Evolutionary conservation across 176 grass and related monocot genomes (phyloP), one percentile per base, ranked within the genome.

Genomic region (Microstegium vimineum): DNA sequence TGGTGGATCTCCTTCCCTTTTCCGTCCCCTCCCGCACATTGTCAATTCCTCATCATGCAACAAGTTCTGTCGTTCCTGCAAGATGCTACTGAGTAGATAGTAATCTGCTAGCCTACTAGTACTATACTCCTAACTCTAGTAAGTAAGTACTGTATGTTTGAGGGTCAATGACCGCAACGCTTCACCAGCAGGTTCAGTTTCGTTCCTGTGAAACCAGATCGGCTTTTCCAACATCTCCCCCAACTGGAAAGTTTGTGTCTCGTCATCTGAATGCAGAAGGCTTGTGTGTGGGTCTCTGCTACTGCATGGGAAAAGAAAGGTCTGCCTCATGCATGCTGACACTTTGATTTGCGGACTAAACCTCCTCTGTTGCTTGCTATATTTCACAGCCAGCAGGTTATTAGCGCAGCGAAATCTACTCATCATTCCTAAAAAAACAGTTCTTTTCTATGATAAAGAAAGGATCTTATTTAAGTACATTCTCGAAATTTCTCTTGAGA

Each of bases 261-360:
- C 18, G 37, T 15, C 25, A 52, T 33, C 64, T 82, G 82, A 72
- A 77, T 82, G 73, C 9, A 59, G 15, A 18, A 23, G 0, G n/a
- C n/a, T 13, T 60, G 56, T 60, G 22, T 25, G n/a, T 25, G 26
- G 59, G 4, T 15, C 12, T 30, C 13, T 30, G 11, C 30, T 54
- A 31, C 43, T 70, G 81, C 71, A 36, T 56, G 78, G 73, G 46
- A 31, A 76, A 76, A 31, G 71, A 76, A 82, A 32, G 35, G n/a
- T 12, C 59, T 45, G 35, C 11, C 66, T 77, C 43, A 36, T 81
- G 73, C 43, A 8, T 11, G 61, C 42, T 11, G 45, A 56, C 41
- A 22, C 18, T 65, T 41, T 38, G 20, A 17, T 69, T 1, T 57
- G 57, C 41, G 45, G 67, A 85, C 38, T 75, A 49, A 33, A 3